A percentile compares a stretch with the other conserved stretches of the same genome.
Conservation (phyloP, 2,329 filamentous ascomycete genomes). For the Ceratocystis alfenasii region DNA sequence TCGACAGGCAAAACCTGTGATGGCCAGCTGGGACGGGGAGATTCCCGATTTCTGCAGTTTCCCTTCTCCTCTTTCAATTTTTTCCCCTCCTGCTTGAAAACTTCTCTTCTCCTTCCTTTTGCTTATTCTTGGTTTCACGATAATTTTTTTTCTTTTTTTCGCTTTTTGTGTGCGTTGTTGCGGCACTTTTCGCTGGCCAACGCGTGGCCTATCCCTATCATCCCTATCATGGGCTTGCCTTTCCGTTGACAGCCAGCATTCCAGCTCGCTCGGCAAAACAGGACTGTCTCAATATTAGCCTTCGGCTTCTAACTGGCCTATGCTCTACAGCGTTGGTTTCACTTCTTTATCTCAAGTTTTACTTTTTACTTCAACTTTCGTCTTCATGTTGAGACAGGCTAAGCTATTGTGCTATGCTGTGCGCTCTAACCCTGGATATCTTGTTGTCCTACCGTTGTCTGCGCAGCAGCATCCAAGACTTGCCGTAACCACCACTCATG, state of each 20-base stretch:
- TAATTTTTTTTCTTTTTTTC: slow-evolving; percentile 12
- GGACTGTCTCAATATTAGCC: no score
- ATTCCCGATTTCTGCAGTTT: slow-evolving; percentile 12
- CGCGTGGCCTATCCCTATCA: not conserved
- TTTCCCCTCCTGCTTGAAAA: slow-evolving; percentile 4
- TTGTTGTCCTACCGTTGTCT: not conserved
- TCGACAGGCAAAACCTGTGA: not conserved
- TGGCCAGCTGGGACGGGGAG: slow-evolving; percentile 6
- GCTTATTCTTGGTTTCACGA: not conserved
- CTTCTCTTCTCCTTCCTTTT: slow-evolving; percentile 17
- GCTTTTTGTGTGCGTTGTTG: not conserved
- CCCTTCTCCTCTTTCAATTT: slow-evolving; percentile 12
- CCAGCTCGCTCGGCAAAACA: no score
- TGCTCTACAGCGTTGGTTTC: no score
- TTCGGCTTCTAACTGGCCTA: no score
- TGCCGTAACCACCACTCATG: slow-evolving; percentile 87
- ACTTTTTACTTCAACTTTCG: not conserved
- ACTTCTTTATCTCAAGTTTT: not conserved
- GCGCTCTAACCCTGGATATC: not conserved
- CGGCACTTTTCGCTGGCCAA: not conserved
- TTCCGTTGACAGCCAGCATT: not conserved
- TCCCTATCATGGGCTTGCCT: not conserved
- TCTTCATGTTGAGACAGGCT: slow-evolving; percentile 2
- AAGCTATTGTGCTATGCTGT: no score
- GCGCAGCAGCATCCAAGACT: slow-evolving; percentile 29